Conservation (phyloP, 208 protist species). For the Crithidia mellificae region DNA sequence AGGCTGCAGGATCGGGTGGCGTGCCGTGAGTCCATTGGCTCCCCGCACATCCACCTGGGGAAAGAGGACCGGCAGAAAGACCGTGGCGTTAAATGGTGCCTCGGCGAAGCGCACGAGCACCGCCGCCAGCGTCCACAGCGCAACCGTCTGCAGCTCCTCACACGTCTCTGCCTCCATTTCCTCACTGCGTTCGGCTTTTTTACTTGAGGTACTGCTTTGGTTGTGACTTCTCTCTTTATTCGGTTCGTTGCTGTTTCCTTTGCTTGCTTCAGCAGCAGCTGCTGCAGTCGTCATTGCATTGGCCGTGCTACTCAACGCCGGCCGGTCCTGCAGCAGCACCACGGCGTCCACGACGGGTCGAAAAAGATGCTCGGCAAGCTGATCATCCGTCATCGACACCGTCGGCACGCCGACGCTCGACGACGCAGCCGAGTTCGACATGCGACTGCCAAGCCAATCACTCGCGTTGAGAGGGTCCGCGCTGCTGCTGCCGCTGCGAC, state of each 20-base stretch:
- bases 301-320: not conserved
- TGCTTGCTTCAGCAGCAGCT: too few species aligned
- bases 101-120: constrained; percentile 62
- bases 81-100: constrained; percentile 51
- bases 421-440: constrained; percentile 25
- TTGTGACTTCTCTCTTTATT: not conserved
- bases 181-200: not conserved
- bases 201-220: too few species aligned
- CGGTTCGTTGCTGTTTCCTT: not conserved
- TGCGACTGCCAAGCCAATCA: constrained; percentile 47
- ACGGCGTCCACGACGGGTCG: constrained; percentile 42
- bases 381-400: constrained; percentile 27
- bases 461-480: constrained; percentile 16
- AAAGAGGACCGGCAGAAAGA: constrained; percentile 68
- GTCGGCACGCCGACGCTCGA: constrained; percentile 4
- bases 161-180: not conserved
- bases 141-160: constrained; percentile 42
- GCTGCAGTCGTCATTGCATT: too few species aligned
- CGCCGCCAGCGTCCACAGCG: constrained; percentile 47
- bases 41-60: constrained; percentile 59
- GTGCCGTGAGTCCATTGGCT: constrained; percentile 18
- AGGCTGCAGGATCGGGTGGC: constrained; percentile 73
- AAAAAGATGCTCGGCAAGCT: constrained; percentile 50
- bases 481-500: constrained; percentile 24
- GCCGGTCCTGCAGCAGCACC: constrained; percentile 26